Evolutionary conservation across 352 stramenopile species (phyloP), one percentile per base, ranked within the genome.

Genomic region (Globisporangium nodosum): DNA sequence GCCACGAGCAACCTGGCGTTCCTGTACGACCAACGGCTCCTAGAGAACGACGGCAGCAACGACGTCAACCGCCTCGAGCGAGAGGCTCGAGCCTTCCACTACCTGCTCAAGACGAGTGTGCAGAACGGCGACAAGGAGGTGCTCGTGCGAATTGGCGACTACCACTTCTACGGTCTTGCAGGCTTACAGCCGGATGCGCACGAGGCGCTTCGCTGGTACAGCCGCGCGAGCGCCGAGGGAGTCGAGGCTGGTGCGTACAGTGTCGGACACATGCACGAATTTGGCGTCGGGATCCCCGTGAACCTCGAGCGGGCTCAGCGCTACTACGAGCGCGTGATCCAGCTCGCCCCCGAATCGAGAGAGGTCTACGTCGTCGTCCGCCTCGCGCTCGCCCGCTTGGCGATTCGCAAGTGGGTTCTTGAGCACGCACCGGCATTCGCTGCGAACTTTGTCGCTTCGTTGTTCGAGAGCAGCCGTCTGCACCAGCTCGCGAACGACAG

Each of bases 1-100:
- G 81, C 85, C 5, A 81, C 65, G 3, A 88, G 80, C 43, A 94
- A 94, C 55, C 60, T 94, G 35, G 85, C 81, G 2, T 94, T 83
- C 51, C 42, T 94, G 47, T 91, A 90, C 50, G 81, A 90, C 52
- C 70, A 83, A 42, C 70, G 74, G 46, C 47, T 87, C n/a, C 43
- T 77, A 2, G 52, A 47, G 15, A 11, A 30, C 37, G 65, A 63
- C 4, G 50, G 74, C 31, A 42, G 30, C 20, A 18, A 43, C 31
- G 43, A n/a, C n/a, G 7, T 48, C n/a, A n/a, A 5, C 8, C 43
- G 43, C 5, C 3, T 47, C 0, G 47, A 40, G 20, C 73, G 59
- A 21, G 76, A 85, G 51, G 39, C 40, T 16, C 61, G 68, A 48
- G 75, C 78, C 0, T 24, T 88, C 11, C 49, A 63, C 16, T 85